Evolutionary conservation across 805 yeast genomes (phyloP), one percentile per base, ranked within the genome.

Genomic region (Starmerella bombicola): DNA sequence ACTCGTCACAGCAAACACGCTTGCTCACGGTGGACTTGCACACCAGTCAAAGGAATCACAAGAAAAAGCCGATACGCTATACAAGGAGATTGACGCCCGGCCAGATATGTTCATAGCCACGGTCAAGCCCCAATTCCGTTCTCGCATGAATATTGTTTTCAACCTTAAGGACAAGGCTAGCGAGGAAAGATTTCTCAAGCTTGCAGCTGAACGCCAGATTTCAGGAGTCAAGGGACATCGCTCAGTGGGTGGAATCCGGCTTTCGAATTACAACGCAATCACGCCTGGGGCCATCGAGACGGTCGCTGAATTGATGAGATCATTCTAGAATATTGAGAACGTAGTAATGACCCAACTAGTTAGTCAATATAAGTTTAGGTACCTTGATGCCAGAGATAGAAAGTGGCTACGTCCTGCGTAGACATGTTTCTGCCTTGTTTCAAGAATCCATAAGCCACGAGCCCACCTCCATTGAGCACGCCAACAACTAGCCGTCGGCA

Each of bases 171-270:
- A 67, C 38, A 74, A 71, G 3, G 82, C 70, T 2, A 56, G 59
- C 3, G 95, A 86, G 55, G 68, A 70, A 5, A 63, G 71, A 45
- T 91, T 91, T 63, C 55, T 88, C 46, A 65, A 73, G 46, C 76
- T 68, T 35, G 94, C 96, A 3, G 69, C 66, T 19, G 71, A 60
- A 21, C 56, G 50, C 42, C 69, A 73, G 2, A 67, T 91, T 47
- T 65, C 76, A 4, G 97, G 96, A 5, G 69, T 88, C 55, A 82
- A 85, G 63, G 97, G 98, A 31, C 97, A 88, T 63, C 74, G 97
- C 60, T 83, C 95, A 3, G 97, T 88, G 33, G 97, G 97, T 38
- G 98, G 98, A 23, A 80, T 91, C 63, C 78, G 98, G 62, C 86
- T 93, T 13, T 85, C 96, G 12, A 66, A 85, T 40, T 86, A 88